Percentiles rank a stretch among this genome's conserved stretches.
phyloP scores from a whole-genome alignment of 139 green algal genomes.

The Asterochloris erici region DNA sequence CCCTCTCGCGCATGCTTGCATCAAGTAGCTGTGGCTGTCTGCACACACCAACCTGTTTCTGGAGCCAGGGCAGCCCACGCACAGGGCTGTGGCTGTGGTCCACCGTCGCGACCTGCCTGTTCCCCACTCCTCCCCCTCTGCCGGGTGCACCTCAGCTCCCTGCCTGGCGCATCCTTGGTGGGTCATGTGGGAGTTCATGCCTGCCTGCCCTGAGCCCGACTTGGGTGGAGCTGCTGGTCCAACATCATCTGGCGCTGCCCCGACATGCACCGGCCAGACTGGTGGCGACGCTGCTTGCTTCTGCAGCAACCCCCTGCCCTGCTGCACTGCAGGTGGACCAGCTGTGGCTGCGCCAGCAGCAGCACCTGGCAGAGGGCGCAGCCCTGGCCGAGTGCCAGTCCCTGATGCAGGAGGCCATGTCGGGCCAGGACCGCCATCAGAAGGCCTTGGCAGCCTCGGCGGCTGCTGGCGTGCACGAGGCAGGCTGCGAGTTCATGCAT shows the following conservation, averaged over 20 bases:
- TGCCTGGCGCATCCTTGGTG: no score
- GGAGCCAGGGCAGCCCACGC: no score
- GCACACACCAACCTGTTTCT: neutral
- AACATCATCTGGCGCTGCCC: no score
- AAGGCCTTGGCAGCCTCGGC: neutral
- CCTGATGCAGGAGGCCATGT: slow-evolving; percentile 2
- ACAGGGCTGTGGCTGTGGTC: neutral
- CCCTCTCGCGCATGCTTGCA: neutral
- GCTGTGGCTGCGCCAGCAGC: slow-evolving; percentile 6
- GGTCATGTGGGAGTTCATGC: no score
- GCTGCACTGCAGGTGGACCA: slow-evolving; percentile 22
- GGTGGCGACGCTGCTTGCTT: no score
- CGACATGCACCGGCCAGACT: no score
- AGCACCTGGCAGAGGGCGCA: slow-evolving; percentile 18
- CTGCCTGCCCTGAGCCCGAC: no score
- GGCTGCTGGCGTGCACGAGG: neutral
- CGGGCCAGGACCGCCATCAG: neutral
- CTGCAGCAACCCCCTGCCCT: no score
- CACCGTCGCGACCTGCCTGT: neutral
- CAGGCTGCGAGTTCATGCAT: slow-evolving; percentile 23
- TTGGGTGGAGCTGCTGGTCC: no score
- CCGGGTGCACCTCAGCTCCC: no score
- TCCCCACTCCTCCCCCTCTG: no score
- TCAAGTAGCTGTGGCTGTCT: neutral
- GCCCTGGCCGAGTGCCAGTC: slow-evolving; percentile 3